phyloP scores from a whole-genome alignment of 176 grass and related monocot genomes.

The Typha latifolia region DNA sequence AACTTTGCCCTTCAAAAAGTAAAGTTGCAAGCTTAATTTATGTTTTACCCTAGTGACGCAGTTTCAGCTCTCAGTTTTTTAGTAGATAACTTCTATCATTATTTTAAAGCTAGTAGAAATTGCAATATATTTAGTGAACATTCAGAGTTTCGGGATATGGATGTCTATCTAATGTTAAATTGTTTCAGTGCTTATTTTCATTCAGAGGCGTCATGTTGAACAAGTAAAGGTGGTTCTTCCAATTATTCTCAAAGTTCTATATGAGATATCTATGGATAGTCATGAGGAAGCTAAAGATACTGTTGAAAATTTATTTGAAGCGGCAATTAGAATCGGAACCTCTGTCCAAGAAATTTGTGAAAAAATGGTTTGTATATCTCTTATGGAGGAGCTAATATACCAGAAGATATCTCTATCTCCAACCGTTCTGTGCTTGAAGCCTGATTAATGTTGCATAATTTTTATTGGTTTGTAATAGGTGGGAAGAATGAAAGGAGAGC shows the following conservation, averaged over 20 bases:
- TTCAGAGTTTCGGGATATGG: background rate
- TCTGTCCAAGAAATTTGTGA: conserved; percentile 69
- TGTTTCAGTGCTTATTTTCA: conserved; percentile 49
- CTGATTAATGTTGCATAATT: conserved; percentile 22
- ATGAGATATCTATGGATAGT: conserved; percentile 25
- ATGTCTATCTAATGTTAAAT: conserved; percentile 28
- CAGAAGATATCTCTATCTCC: background rate
- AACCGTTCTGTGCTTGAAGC: conserved; percentile 1
- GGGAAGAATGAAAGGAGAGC: conserved; percentile 41
- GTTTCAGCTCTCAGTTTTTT: too few species aligned
- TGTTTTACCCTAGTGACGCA: background rate
- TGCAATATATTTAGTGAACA: background rate
- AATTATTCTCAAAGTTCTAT: conserved; percentile 65
- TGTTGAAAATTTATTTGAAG: conserved; percentile 45
- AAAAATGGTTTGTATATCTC: conserved; percentile 48
- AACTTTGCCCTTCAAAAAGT: background rate
- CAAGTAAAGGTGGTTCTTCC: conserved; percentile 73
- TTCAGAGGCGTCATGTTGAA: conserved; percentile 72
- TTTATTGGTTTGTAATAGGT: conserved; percentile 30
- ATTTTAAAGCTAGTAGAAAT: background rate
- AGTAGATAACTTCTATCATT: too few species aligned
- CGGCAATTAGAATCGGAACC: conserved; percentile 44
- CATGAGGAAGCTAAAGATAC: conserved; percentile 38
- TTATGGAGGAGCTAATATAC: background rate
- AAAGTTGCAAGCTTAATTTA: background rate